phyloP scores from a whole-genome alignment of 495 filamentous ascomycete genomes.

The Gamarada debralockiae region DNA sequence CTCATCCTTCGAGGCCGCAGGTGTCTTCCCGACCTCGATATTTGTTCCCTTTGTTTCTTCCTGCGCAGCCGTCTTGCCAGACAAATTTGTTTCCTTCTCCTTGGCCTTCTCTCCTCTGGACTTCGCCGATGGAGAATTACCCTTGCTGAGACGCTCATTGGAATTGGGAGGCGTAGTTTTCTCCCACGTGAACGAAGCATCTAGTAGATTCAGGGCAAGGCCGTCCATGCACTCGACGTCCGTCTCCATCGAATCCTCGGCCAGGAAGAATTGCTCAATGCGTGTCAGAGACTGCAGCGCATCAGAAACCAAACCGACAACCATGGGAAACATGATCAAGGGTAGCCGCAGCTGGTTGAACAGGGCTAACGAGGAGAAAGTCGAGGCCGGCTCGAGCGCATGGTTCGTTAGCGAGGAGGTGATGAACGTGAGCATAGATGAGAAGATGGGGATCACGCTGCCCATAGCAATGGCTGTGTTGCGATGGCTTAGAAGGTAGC shows the following conservation, averaged over 20 bases:
- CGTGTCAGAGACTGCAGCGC: constrained; percentile 75
- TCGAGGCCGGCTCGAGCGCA: constrained; percentile 62
- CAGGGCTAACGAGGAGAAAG: constrained; percentile 88
- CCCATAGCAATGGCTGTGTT: constrained; percentile 73
- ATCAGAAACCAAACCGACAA: constrained; percentile 81
- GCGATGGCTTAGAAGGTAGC: constrained; percentile 70
- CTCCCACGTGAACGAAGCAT: constrained; percentile 88
- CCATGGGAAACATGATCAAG: constrained; percentile 76
- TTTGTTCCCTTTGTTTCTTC: constrained; percentile 1
- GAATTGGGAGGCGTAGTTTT: constrained; percentile 59
- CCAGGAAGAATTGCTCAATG: constrained; percentile 76
- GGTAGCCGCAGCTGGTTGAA: constrained; percentile 89
- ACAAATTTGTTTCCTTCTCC: constrained; percentile 25
- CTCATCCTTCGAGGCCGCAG: constrained; percentile 47
- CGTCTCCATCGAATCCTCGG: constrained; percentile 56
- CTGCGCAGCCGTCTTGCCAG: constrained; percentile 25
- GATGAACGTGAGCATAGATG: constrained; percentile 91
- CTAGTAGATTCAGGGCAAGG: constrained; percentile 50
- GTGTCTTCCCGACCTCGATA: constrained; percentile 31
- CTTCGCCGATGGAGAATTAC: constrained; percentile 37
- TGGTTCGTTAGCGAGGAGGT: constrained; percentile 76
- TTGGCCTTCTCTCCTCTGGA: constrained; percentile 28
- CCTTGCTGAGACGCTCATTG: constrained; percentile 27
- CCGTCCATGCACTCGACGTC: background rate
- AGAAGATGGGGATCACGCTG: constrained; percentile 74